Percentiles rank a stretch among this genome's conserved stretches.
Conservation (phyloP, 2,329 filamentous ascomycete genomes). For the Metarhizium robertsii region DNA sequence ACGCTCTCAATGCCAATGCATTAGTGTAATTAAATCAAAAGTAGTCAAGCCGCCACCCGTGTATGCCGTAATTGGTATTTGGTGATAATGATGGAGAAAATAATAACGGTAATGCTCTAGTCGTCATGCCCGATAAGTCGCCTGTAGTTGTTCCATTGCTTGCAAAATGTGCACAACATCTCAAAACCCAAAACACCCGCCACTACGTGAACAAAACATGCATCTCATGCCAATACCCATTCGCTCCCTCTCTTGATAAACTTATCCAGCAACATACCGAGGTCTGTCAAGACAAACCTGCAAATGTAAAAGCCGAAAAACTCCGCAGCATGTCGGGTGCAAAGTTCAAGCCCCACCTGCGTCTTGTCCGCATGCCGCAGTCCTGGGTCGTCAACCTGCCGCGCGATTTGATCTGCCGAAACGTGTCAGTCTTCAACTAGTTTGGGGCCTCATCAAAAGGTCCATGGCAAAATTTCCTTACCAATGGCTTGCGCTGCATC, state of each 20-base stretch:
- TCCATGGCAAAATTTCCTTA: constrained; percentile 35
- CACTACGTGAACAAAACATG: neutral
- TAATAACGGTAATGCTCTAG: neutral
- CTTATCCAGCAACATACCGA: constrained; percentile 82
- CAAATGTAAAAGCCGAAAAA: constrained; percentile 98
- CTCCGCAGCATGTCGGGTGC: constrained; percentile 85
- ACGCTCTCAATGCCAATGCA: constrained; percentile 1
- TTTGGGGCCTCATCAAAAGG: neutral
- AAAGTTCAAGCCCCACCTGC: constrained; percentile 89
- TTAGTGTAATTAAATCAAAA: neutral
- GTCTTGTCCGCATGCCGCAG: constrained; percentile 87
- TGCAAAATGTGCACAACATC: neutral
- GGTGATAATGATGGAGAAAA: neutral
- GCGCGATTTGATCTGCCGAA: constrained; percentile 78
- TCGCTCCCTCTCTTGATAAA: constrained; percentile 94
- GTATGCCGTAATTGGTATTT: neutral
- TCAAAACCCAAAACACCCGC: neutral
- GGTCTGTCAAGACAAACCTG: constrained; percentile 82
- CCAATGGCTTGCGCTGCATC: constrained; percentile 89
- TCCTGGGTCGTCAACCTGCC: constrained; percentile 91
- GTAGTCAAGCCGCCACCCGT: neutral
- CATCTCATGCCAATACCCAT: constrained; percentile 53
- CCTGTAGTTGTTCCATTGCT: neutral
- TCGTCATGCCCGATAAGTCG: neutral
- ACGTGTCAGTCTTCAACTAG: neutral